These are phyloP conservation scores for Curvularia eragrostidis DNA, from an alignment of 2,329 filamentous ascomycete species.

Conservation along the genomic window DNA sequence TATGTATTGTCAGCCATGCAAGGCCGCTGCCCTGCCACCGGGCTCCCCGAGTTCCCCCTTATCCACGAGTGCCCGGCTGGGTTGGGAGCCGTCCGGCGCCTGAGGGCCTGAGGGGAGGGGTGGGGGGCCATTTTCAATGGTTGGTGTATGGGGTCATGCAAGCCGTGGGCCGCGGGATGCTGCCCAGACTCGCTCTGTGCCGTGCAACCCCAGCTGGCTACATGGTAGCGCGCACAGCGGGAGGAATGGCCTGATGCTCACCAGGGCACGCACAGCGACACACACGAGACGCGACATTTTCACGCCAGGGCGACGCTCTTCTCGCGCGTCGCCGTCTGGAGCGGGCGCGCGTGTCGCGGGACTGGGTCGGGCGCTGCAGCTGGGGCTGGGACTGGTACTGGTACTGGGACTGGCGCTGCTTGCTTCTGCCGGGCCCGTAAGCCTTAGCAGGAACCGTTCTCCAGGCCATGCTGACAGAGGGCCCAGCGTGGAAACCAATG, in stretches of 20 bases:
- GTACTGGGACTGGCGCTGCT: neutral
- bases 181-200: constrained; percentile 12
- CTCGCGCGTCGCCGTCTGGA: neutral
- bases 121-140: constrained; percentile 4
- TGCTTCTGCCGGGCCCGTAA: constrained; percentile 1
- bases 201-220: constrained; percentile 26
- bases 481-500: constrained; percentile 28
- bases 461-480: constrained; percentile 17
- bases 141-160: constrained; percentile 15
- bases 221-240: constrained; percentile 20
- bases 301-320: neutral
- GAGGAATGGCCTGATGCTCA: constrained; percentile 29
- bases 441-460: constrained; percentile 12
- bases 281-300: neutral
- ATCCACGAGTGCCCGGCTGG: neutral
- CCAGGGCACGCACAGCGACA: constrained; percentile 2
- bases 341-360: neutral
- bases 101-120: too few relatives aligned
- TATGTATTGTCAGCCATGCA: neutral
- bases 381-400: too few relatives aligned
- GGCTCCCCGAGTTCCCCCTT: neutral
- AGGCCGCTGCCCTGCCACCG: neutral
- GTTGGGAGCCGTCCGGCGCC: neutral
- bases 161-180: constrained; percentile 3
- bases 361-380: neutral